phyloP scores from a whole-genome alignment of 192 early-diverging fungal genomes.

The Gonapodya sp. region DNA sequence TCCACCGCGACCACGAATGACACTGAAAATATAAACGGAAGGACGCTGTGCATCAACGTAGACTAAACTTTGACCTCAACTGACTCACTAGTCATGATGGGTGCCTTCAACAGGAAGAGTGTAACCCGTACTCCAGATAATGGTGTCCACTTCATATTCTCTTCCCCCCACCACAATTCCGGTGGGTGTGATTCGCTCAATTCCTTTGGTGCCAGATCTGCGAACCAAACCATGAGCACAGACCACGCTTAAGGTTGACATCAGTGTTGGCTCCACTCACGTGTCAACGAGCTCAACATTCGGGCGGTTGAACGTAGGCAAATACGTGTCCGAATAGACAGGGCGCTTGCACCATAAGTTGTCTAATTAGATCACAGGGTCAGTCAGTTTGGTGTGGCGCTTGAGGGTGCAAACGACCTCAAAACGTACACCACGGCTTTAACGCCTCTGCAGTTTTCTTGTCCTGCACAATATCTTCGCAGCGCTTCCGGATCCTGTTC shows the following conservation, averaged over 20 bases:
- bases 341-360: slow-evolving; percentile 5
- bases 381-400: too few relatives aligned
- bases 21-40: not conserved
- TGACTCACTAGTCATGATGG: not conserved
- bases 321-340: not conserved
- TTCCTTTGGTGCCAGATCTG: not conserved
- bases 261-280: not conserved
- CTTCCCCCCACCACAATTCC: not conserved
- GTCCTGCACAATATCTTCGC: slow-evolving; percentile 1
- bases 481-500: not conserved
- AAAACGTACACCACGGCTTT: not conserved
- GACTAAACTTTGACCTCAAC: not conserved
- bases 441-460: slow-evolving; percentile 11
- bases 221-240: not conserved
- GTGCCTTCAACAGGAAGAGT: not conserved
- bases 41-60: not conserved
- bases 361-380: too few relatives aligned
- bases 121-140: slow-evolving; percentile 10
- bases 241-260: not conserved
- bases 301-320: slow-evolving; percentile 6
- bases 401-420: too few relatives aligned
- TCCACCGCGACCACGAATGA: not conserved
- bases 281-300: slow-evolving; percentile 1
- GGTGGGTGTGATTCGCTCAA: not conserved
- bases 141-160: not conserved